Evolutionary conservation across 2,329 filamentous ascomycete species (phyloP).

Genomic region (Pseudogymnoascus sp.): DNA sequence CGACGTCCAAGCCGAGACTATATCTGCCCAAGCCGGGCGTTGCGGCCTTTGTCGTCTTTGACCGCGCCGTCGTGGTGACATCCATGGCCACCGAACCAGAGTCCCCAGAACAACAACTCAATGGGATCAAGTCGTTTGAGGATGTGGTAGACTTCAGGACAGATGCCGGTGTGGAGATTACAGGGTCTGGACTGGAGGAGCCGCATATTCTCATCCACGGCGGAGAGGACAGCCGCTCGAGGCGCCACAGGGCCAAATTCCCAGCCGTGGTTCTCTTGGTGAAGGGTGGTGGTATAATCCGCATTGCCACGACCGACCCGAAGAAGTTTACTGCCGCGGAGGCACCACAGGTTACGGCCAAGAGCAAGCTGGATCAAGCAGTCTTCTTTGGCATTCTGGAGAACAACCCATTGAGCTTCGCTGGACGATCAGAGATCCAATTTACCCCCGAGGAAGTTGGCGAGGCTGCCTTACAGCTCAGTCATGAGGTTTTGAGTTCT

Average conservation of each 20-base stretch:
- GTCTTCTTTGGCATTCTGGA: conserved; percentile 81
- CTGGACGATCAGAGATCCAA: conserved; percentile 54
- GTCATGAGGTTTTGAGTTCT: conserved; percentile 72
- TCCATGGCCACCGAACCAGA: conserved; percentile 62
- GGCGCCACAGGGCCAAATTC: conserved; percentile 50
- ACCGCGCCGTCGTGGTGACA: conserved; percentile 66
- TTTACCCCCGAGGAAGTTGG: conserved; percentile 67
- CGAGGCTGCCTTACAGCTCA: conserved; percentile 68
- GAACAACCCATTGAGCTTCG: conserved; percentile 82
- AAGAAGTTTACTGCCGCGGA: conserved; percentile 51
- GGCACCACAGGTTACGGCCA: conserved; percentile 63
- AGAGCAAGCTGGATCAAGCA: conserved; percentile 86
- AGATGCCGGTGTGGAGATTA: conserved; percentile 53
- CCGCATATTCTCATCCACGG: conserved; percentile 31
- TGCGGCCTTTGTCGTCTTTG: conserved; percentile 75
- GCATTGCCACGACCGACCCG: conserved; percentile 50
- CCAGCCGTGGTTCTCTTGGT: conserved; percentile 55
- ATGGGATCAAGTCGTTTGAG: conserved; percentile 67
- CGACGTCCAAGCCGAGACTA: conserved; percentile 51
- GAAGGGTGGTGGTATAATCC: conserved; percentile 53
- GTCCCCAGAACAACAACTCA: conserved; percentile 68
- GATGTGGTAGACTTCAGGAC: conserved; percentile 75
- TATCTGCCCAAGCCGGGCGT: conserved; percentile 71
- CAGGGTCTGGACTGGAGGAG: conserved; percentile 58
- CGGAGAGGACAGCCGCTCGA: conserved; percentile 41